Evolutionary conservation across 148 eudicot genomes (phyloP).

Genomic region (Fagopyrum esculentum): DNA sequence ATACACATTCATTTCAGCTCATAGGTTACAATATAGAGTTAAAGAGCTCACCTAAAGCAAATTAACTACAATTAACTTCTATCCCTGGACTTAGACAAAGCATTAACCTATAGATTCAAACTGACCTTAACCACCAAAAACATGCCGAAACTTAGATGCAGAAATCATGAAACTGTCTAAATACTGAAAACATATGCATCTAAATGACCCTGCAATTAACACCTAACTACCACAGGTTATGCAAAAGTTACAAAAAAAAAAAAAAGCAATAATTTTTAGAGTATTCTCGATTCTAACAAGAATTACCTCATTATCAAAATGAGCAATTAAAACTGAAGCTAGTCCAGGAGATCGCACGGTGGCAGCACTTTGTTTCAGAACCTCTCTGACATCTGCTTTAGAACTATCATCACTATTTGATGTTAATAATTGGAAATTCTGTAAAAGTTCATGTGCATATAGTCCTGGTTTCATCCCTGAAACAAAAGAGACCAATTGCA

Average conservation of each 20-base stretch:
- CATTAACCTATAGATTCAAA: too few species aligned
- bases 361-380: conserved; percentile 45
- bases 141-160: too few species aligned
- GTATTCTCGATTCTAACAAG: not conserved
- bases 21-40: too few species aligned
- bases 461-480: conserved; percentile 53
- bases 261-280: not conserved
- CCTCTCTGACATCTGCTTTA: conserved; percentile 32
- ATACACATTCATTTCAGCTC: too few species aligned
- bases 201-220: too few species aligned
- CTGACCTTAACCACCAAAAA: too few species aligned
- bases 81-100: too few species aligned
- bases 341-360: conserved; percentile 52
- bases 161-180: too few species aligned
- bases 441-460: conserved; percentile 62
- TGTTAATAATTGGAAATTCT: conserved; percentile 42
- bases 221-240: too few species aligned
- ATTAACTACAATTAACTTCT: too few species aligned
- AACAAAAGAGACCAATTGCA: not conserved
- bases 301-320: conserved; percentile 60
- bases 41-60: too few species aligned
- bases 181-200: too few species aligned
- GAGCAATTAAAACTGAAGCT: conserved; percentile 69
- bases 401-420: conserved; percentile 22
- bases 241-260: not conserved